Conservation (phyloP, 2,329 filamentous ascomycete species). For the Cladosporium velox region DNA sequence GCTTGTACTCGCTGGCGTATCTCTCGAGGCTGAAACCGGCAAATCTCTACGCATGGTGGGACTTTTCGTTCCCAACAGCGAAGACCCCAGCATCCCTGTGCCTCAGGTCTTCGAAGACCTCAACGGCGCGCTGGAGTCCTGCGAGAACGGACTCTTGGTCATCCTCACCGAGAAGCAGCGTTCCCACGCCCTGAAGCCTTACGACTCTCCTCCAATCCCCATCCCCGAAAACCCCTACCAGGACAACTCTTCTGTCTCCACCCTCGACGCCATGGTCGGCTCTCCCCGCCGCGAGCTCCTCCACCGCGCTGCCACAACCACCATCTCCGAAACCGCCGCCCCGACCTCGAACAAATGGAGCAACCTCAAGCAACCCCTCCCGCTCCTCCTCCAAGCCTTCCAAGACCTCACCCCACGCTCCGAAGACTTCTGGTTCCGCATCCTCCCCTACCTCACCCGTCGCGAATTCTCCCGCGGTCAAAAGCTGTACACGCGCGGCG, state of each 20-base stretch:
- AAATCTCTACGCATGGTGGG: constrained; percentile 80
- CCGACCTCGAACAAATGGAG: constrained; percentile 70
- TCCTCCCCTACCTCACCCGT: constrained; percentile 71
- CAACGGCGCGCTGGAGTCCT: constrained; percentile 89
- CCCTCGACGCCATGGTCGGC: constrained; percentile 49
- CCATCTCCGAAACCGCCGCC: constrained; percentile 60
- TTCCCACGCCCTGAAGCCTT: constrained; percentile 44
- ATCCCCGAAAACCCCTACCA: constrained; percentile 28
- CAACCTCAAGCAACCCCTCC: constrained; percentile 84
- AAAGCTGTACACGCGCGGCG: constrained; percentile 73
- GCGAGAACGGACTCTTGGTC: constrained; percentile 87
- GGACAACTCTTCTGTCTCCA: constrained; percentile 21
- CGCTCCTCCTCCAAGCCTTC: constrained; percentile 93
- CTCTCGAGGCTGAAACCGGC: constrained; percentile 73
- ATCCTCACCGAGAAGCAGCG: constrained; percentile 41
- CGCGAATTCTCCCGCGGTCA: constrained; percentile 69
- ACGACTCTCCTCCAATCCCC: constrained; percentile 48
- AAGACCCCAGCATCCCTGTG: constrained; percentile 57
- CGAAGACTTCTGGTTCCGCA: constrained; percentile 93
- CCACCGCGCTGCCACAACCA: constrained; percentile 73
- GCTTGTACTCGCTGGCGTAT: constrained; percentile 80
- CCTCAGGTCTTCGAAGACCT: constrained; percentile 77
- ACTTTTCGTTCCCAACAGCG: constrained; percentile 70
- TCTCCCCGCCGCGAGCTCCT: constrained; percentile 81
- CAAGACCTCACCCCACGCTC: constrained; percentile 81